Percentiles rank a stretch among this genome's conserved stretches.
These are phyloP conservation scores for Botrytis hyacinthi DNA, from an alignment of 2,329 filamentous ascomycete genomes.

Conservation along the genomic window DNA sequence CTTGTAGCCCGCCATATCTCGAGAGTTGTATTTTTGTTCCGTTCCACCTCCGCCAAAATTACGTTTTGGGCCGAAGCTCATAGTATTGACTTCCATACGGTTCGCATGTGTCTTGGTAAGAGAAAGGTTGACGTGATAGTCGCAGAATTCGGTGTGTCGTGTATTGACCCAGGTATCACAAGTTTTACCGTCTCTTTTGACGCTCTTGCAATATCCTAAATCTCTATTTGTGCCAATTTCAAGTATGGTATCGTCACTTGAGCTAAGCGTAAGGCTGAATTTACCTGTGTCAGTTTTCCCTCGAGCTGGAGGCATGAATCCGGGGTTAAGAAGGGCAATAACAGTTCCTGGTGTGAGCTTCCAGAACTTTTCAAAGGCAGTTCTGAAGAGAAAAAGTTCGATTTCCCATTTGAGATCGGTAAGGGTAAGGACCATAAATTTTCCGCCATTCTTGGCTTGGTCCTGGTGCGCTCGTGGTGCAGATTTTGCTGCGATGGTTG, in stretches of 20 bases:
- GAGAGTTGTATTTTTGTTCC: constrained; percentile 31
- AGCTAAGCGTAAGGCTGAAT: constrained; percentile 83
- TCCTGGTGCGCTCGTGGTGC: constrained; percentile 64
- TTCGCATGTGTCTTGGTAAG: constrained; percentile 65
- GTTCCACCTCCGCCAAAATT: constrained; percentile 38
- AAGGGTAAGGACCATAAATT: constrained; percentile 89
- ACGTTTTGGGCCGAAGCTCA: constrained; percentile 47
- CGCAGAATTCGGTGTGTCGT: constrained; percentile 85
- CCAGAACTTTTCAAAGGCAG: constrained; percentile 90
- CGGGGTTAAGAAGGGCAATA: constrained; percentile 87
- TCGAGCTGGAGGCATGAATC: constrained; percentile 81
- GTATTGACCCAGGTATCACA: constrained; percentile 86
- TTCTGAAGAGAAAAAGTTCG: constrained; percentile 88
- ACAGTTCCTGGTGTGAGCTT: constrained; percentile 90
- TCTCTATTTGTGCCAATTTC: constrained; percentile 85
- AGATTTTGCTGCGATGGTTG: constrained; percentile 84
- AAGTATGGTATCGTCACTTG: constrained; percentile 82
- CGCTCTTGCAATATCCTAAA: constrained; percentile 80
- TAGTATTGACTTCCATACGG: constrained; percentile 77
- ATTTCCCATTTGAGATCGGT: constrained; percentile 89
- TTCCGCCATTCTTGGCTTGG: constrained; percentile 57
- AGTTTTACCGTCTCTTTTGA: constrained; percentile 77
- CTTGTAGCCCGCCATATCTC: constrained; percentile 30
- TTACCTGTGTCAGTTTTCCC: constrained; percentile 73
- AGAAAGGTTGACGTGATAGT: constrained; percentile 84